These are phyloP conservation scores for Hepatocystis sp. DNA, from an alignment of 169 alveolate genomes.

Conservation along the genomic window DNA sequence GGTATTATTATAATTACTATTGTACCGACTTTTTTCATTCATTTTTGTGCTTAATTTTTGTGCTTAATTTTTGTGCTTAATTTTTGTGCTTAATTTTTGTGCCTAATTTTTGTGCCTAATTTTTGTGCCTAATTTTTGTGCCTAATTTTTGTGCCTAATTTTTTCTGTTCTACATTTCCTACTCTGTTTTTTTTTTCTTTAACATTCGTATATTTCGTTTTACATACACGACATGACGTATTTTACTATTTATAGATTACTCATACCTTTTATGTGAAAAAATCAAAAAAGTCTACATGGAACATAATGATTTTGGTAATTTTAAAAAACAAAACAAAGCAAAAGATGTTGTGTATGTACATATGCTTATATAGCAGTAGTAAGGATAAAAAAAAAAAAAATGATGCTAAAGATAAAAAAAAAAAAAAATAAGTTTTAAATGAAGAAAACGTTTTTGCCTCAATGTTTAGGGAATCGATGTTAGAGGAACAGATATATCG, in stretches of 20 bases:
- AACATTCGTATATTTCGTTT: too few relatives aligned
- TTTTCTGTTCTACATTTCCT: too few relatives aligned
- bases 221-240: too few relatives aligned
- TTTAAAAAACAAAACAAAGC: not conserved
- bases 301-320: constrained; percentile 42
- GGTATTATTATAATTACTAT: constrained; percentile 23
- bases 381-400: too few relatives aligned
- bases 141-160: too few relatives aligned
- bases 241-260: too few relatives aligned
- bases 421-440: too few relatives aligned
- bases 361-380: not conserved
- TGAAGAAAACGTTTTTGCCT: too few relatives aligned
- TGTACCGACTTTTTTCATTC: not conserved
- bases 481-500: constrained; percentile 68
- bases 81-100: too few relatives aligned
- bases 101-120: not conserved
- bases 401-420: too few relatives aligned
- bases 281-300: constrained; percentile 73
- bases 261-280: constrained; percentile 37
- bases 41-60: not conserved
- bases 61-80: not conserved
- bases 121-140: too few relatives aligned
- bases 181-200: too few relatives aligned
- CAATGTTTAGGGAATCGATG: constrained; percentile 77
- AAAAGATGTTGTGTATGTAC: not conserved